Evolutionary conservation across 177 flowering plant species (phyloP), one percentile per base, ranked within the genome.

Genomic region (Vitis hybrid): DNA sequence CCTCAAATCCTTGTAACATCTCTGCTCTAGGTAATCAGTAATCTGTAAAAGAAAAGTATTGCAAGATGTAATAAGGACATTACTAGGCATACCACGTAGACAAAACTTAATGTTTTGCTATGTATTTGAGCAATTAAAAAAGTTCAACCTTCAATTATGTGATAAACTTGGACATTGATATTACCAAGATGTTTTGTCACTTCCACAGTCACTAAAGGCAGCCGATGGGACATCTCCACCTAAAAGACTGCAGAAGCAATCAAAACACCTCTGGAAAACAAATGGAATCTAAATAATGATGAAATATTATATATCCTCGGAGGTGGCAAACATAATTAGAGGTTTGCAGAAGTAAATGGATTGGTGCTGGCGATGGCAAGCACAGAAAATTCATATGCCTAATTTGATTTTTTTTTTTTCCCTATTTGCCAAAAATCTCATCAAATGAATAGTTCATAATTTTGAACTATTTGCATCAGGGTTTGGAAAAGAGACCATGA

Each of bases 1-100:
- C 69, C 98, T 81, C 80, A 93, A 78, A 74, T 87, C 92, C 86
- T 90, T 93, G 84, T 84, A 93, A 78, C 88, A 93, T 78, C 83
- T 83, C 73, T 87, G 95, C 82, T 90, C 97, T 50, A 93, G 79
- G 59, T 70, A 69, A 45, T 77, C 68, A 1, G 93, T 86, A 64
- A 93, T 90, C 97, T 93, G 91, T 60, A 65, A 65, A 65, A 5
- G 49, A 19, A 68, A 56, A 75, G 66, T 8, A 68, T 2, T 63
- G 19, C 13, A 16, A 55, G 51, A 18, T 2, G 55, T 64, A 16
- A 72, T n/a, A 51, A 55, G 57, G 8, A 14, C 6, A 64, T 15
- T 18, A 14, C 8, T 12, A 51, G 31, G 26, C 57, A 51, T 39
- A 39, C 48, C 9, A 8, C 48, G 2, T 39, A 5, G 48, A 8